Base-by-base conservation (phyloP, 2,329 filamentous ascomycete species). In the Fusarium solani-melongenae region DNA sequence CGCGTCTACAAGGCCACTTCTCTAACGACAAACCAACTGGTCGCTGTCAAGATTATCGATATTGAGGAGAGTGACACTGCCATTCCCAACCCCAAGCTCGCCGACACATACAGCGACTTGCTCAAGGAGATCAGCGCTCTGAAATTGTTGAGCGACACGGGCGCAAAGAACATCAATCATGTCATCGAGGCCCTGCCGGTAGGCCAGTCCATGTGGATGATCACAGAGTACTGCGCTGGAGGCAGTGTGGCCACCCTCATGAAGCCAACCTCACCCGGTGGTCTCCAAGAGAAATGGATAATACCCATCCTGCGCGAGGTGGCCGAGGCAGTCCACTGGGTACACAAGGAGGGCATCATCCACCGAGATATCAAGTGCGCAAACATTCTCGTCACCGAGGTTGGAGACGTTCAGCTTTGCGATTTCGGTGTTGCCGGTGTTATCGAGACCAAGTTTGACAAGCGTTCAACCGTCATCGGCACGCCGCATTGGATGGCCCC, bases 401-500 rank as follows among this genome's bases (percentile, higher is more conserved):
- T 90, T 38, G 94, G 94, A 29, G 86, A 90, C 31, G 92, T 96
- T 9, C 94, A 96, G 80, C 88, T 96, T 36, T 95, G 93, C 79
- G 94, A 96, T 79, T 96, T 96, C 81, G 94, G 94, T 72, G 93
- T 96, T 56, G 93, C 94, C 33, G 93, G 92, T 51, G 90, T 94
- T 55, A 89, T 95, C 65, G 93, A 95, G 79, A 92, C 88, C 46
- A 92, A 93, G 74, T 88, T 91, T 63, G 91, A 93, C 76, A 96
- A 96, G 82, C 87, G 93, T 62, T 92, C 92, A 5, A 96, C 94
- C 1, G 92, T 96, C 57, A 93, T 96, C 64, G 94, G 94, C 24
- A 96, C 94, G 0, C 92, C 92, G 4, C 91, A 95, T 81, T 96
- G 93, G 92, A 95, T 96, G 93, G 93, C 94, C 0, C 93, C 92